These are phyloP conservation scores for Colletotrichum filicis DNA, from an alignment of 2,329 filamentous ascomycete genomes.

Conservation along the genomic window DNA sequence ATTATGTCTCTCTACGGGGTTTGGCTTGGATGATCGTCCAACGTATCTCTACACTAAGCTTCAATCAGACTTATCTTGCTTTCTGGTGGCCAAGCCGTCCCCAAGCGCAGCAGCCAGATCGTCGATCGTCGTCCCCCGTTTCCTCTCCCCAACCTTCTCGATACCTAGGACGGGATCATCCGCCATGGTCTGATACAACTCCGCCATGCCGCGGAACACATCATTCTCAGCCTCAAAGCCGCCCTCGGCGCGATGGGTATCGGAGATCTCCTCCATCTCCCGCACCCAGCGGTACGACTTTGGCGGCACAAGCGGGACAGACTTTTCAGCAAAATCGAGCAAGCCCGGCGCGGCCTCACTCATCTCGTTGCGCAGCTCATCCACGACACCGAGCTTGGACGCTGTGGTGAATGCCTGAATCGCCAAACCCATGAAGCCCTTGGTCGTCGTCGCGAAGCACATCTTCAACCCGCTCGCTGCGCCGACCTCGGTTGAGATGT, in stretches of 20 bases:
- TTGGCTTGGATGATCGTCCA: neutral
- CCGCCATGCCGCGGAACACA: slow-evolving; percentile 69
- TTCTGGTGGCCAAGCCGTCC: slow-evolving; percentile 58
- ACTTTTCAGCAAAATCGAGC: slow-evolving; percentile 57
- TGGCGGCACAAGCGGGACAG: slow-evolving; percentile 70
- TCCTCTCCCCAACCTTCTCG: slow-evolving; percentile 67
- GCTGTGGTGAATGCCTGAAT: slow-evolving; percentile 80
- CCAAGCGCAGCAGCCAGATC: slow-evolving; percentile 64
- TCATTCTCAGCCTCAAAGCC: slow-evolving; percentile 62
- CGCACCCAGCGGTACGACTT: slow-evolving; percentile 85
- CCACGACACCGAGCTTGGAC: slow-evolving; percentile 68
- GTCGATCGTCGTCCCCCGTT: slow-evolving; percentile 64
- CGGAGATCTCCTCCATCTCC: slow-evolving; percentile 81
- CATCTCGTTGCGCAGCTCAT: slow-evolving; percentile 67
- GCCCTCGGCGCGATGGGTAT: slow-evolving; percentile 72
- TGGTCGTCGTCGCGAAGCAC: slow-evolving; percentile 70
- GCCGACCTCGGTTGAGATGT: slow-evolving; percentile 62
- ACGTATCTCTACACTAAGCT: neutral
- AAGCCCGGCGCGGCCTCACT: slow-evolving; percentile 58
- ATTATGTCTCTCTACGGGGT: neutral
- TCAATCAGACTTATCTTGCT: slow-evolving; percentile 45
- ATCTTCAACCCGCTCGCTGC: slow-evolving; percentile 71
- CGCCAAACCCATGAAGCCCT: slow-evolving; percentile 75
- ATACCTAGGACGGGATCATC: slow-evolving; percentile 69
- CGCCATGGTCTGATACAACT: slow-evolving; percentile 70